Evolutionary conservation across 2,329 filamentous ascomycete genomes (phyloP).

Genomic region (Paracorniculantispora psalliotae): DNA sequence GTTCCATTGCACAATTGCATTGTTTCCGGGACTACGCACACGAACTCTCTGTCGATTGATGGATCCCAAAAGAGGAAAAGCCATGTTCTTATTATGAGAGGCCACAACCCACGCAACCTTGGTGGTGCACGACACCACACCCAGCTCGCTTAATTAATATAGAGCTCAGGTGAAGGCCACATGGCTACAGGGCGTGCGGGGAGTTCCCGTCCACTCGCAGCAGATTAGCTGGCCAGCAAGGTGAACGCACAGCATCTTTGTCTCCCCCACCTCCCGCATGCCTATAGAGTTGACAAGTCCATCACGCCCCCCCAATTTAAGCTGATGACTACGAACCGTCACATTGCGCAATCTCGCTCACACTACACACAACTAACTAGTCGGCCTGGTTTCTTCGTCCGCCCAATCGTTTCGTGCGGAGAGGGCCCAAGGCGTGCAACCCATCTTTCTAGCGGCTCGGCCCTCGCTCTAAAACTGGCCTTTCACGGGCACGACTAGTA

Average conservation of each 20-base stretch:
- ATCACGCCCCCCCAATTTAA: not conserved
- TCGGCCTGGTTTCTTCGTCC: no score
- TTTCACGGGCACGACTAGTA: not conserved
- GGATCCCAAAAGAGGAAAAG: not conserved
- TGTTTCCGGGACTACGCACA: not conserved
- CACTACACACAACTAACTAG: no score
- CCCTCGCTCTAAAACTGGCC: conserved; percentile 4
- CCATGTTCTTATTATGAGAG: not conserved
- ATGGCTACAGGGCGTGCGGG: not conserved
- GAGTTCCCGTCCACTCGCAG: no score
- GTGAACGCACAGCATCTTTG: no score
- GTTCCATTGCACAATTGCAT: not conserved
- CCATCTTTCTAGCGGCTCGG: not conserved
- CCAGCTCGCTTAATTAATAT: not conserved
- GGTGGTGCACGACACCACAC: not conserved
- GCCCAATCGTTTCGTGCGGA: no score
- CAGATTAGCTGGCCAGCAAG: no score
- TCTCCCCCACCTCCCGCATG: no score
- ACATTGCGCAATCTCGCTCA: not conserved
- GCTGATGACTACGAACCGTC: not conserved
- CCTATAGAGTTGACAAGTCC: no score
- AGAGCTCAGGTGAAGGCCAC: not conserved
- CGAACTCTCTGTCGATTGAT: not conserved
- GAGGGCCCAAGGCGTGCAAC: not conserved
- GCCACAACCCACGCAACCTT: not conserved